Percentiles rank a stretch among this genome's conserved stretches.
Conservation (phyloP, 768 basidiomycete species). For the Tricholoma matsutake region DNA sequence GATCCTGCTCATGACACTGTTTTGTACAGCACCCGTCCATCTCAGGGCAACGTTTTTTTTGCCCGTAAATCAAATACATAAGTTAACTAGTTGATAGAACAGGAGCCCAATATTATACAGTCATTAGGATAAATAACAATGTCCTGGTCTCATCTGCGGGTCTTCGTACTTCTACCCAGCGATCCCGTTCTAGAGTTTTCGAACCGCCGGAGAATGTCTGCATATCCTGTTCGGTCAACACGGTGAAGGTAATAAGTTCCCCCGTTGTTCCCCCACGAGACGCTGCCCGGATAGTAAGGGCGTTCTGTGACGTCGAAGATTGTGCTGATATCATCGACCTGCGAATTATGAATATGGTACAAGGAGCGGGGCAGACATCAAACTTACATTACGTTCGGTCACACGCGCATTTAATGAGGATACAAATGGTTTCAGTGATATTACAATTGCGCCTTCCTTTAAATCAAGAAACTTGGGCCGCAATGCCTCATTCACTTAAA, state of each 20-base stretch:
- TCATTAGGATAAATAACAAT: neutral
- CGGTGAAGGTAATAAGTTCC: conserved; percentile 76
- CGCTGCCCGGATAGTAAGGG: conserved; percentile 66
- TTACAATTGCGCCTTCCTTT: conserved; percentile 87
- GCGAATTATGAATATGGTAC: neutral
- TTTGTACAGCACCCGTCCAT: no score
- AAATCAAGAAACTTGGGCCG: conserved; percentile 90
- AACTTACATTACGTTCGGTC: conserved; percentile 76
- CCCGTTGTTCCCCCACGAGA: conserved; percentile 75
- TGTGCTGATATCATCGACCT: conserved; percentile 77
- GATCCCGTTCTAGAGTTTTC: conserved; percentile 43
- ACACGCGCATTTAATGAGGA: conserved; percentile 68
- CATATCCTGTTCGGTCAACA: conserved; percentile 72
- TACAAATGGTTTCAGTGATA: conserved; percentile 86
- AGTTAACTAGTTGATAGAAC: no score
- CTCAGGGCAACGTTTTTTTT: no score
- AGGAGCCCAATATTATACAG: neutral
- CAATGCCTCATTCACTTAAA: conserved; percentile 79
- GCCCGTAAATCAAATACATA: no score
- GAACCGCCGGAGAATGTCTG: conserved; percentile 52
- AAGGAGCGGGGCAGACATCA: neutral
- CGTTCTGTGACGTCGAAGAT: conserved; percentile 77
- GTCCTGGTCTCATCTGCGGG: conserved; percentile 22
- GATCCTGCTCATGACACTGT: no score
- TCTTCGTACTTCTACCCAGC: conserved; percentile 25